Evolutionary conservation across 495 filamentous ascomycete species (phyloP).

Genomic region (Trichoderma reesei): DNA sequence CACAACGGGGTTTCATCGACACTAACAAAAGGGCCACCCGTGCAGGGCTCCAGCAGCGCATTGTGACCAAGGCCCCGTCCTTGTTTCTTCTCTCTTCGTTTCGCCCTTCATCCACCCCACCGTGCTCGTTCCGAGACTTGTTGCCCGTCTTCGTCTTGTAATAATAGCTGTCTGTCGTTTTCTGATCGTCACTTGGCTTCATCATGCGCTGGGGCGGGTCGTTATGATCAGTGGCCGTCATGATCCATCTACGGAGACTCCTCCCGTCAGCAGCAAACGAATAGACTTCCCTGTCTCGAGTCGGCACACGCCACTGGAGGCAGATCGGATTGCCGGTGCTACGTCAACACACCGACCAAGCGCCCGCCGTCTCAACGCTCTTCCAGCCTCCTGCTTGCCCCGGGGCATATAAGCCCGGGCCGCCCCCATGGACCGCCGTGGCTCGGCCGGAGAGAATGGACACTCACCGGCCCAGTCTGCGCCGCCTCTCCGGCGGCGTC

Average conservation of each 20-base stretch:
- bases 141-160: not conserved
- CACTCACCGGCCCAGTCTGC: slow-evolving; percentile 2
- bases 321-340: not conserved
- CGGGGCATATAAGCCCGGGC: slow-evolving; percentile 8
- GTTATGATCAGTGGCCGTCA: slow-evolving; percentile 7
- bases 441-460: slow-evolving; percentile 6
- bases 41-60: slow-evolving; percentile 1
- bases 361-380: not conserved
- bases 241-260: slow-evolving; percentile 4
- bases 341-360: slow-evolving; percentile 9
- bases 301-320: not conserved
- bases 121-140: not conserved
- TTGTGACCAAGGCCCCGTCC: slow-evolving; percentile 6
- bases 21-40: slow-evolving; percentile 8
- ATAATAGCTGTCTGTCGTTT: not conserved
- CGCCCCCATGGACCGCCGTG: not conserved
- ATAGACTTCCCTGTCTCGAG: slow-evolving; percentile 8
- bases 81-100: not conserved
- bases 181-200: slow-evolving; percentile 1
- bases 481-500: slow-evolving; percentile 11
- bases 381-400: not conserved
- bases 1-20: not conserved
- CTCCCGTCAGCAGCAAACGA: slow-evolving; percentile 8
- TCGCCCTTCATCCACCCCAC: slow-evolving; percentile 4
- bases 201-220: slow-evolving; percentile 10